Conservation (phyloP, 1,139 yeast genomes). For the Scheffersomyces titani region DNA sequence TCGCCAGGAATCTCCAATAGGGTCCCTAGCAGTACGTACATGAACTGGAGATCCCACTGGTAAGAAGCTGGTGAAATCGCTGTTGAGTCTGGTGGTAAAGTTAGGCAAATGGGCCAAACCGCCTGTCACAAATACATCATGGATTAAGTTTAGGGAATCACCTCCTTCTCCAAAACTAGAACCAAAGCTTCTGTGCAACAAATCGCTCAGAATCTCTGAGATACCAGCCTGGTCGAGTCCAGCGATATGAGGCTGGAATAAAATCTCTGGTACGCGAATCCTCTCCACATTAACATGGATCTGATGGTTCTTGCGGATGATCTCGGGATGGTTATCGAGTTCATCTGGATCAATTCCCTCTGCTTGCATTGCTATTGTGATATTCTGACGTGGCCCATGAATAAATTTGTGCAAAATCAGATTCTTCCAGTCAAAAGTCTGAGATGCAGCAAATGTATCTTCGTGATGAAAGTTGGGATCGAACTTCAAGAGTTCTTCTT, state of each 20-base stretch:
- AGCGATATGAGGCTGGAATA: slow-evolving; percentile 93
- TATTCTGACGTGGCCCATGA: slow-evolving; percentile 80
- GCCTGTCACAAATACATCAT: slow-evolving; percentile 81
- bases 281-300: slow-evolving; percentile 88
- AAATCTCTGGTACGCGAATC: slow-evolving; percentile 86
- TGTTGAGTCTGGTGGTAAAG: slow-evolving; percentile 61
- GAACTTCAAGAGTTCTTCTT: slow-evolving; percentile 70
- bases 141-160: slow-evolving; percentile 51
- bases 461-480: slow-evolving; percentile 87
- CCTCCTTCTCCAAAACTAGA: slow-evolving; percentile 54
- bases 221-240: slow-evolving; percentile 96
- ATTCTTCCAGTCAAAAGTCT: slow-evolving; percentile 78
- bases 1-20: slow-evolving; percentile 83
- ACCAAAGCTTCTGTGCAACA: slow-evolving; percentile 61
- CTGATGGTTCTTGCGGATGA: slow-evolving; percentile 62
- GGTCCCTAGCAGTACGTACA: slow-evolving; percentile 66
- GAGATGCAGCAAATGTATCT: slow-evolving; percentile 77
- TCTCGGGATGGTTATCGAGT: slow-evolving; percentile 45
- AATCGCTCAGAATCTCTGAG: slow-evolving; percentile 70
- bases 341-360: slow-evolving; percentile 48
- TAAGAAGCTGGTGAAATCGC: slow-evolving; percentile 68
- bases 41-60: slow-evolving; percentile 68
- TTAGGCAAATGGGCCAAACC: slow-evolving; percentile 74
- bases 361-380: slow-evolving; percentile 42
- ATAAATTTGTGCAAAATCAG: slow-evolving; percentile 79